phyloP scores from a whole-genome alignment of 371 early-diverging fungal species.

The Mucor irregularis region DNA sequence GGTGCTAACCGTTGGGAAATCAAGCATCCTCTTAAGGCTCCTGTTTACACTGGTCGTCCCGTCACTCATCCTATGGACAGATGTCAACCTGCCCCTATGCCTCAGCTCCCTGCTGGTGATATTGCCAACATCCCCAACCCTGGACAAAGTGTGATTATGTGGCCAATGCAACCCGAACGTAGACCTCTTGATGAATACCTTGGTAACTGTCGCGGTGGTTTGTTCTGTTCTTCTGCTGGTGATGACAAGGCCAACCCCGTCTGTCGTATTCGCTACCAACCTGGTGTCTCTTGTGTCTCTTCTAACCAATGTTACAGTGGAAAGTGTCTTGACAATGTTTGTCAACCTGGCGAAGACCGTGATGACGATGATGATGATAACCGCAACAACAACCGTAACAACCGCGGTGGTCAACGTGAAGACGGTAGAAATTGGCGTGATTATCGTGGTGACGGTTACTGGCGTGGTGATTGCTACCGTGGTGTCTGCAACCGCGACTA shows the following conservation, averaged over 20 bases:
- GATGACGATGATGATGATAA: too few species aligned
- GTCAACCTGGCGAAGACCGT: too few species aligned
- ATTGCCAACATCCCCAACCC: background rate
- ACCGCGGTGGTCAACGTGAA: too few species aligned
- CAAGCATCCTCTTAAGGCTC: background rate
- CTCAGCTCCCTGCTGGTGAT: background rate
- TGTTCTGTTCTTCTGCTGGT: slow-evolving; percentile 8
- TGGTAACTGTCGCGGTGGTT: slow-evolving; percentile 1
- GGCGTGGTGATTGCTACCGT: too few species aligned
- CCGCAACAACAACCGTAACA: too few species aligned
- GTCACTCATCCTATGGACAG: background rate
- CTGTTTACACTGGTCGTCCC: background rate
- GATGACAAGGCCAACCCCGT: background rate
- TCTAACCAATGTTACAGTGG: slow-evolving; percentile 3
- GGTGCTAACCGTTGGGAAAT: background rate
- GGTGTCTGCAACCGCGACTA: too few species aligned
- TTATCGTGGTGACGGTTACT: too few species aligned
- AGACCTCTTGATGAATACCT: slow-evolving; percentile 1
- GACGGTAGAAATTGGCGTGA: too few species aligned
- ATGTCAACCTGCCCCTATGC: slow-evolving; percentile 1
- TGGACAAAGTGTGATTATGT: background rate
- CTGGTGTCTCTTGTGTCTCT: background rate
- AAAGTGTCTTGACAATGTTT: background rate
- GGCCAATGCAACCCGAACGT: background rate
- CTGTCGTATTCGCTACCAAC: background rate